Evolutionary conservation across 2,329 filamentous ascomycete genomes (phyloP).

Genomic region (Akanthomyces dipterigenus): DNA sequence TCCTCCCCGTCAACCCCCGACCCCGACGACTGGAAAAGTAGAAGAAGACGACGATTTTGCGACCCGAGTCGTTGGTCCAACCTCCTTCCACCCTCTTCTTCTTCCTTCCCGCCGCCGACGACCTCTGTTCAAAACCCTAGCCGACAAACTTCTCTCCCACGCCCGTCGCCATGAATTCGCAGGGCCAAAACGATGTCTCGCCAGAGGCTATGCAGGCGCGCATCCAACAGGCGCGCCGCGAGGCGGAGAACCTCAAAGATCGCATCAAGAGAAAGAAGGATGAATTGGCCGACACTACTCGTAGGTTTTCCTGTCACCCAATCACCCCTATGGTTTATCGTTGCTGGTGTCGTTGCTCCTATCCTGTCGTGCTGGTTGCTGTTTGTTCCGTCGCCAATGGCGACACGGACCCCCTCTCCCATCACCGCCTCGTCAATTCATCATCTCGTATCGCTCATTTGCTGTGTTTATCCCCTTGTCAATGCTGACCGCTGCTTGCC

Average conservation of each 20-base stretch:
- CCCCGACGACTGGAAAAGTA: conserved; percentile 17
- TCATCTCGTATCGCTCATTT: neutral
- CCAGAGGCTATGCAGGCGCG: conserved; percentile 84
- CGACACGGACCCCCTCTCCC: neutral
- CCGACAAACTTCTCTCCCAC: conserved; percentile 9
- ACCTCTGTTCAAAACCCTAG: conserved; percentile 1
- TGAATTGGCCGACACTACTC: conserved; percentile 93
- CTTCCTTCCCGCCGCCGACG: neutral
- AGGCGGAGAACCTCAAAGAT: conserved; percentile 96
- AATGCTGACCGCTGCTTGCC: neutral
- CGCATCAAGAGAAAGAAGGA: conserved; percentile 99
- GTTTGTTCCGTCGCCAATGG: neutral
- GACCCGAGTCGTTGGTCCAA: conserved; percentile 8
- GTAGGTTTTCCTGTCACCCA: conserved; percentile 52
- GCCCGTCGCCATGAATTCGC: conserved; percentile 45
- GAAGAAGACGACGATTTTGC: neutral
- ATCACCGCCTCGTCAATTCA: neutral
- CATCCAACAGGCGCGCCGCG: conserved; percentile 86
- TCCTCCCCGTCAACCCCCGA: neutral
- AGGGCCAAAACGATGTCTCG: conserved; percentile 56
- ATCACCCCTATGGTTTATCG: conserved; percentile 9
- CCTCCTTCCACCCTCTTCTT: conserved; percentile 12
- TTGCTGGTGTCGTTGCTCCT: conserved; percentile 13
- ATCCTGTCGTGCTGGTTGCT: neutral
- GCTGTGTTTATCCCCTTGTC: conserved; percentile 12